These are phyloP conservation scores for Catunica adiposa DNA, from an alignment of 2,329 filamentous ascomycete species.

Conservation along the genomic window DNA sequence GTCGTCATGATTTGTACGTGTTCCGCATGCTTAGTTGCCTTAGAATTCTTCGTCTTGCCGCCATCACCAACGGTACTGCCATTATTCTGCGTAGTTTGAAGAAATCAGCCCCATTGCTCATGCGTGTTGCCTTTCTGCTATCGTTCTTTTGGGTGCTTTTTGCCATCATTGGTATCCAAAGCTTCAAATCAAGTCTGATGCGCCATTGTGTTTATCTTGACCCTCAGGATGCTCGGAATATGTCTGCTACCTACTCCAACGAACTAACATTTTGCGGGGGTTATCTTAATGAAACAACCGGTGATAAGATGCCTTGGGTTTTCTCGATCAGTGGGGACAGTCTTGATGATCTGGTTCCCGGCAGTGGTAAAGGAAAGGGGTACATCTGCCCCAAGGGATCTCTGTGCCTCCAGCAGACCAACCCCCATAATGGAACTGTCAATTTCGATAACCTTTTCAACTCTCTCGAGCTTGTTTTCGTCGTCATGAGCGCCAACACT, in stretches of 20 bases:
- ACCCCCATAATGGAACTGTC: conserved; percentile 70
- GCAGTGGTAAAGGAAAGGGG: conserved; percentile 50
- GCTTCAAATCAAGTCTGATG: conserved; percentile 71
- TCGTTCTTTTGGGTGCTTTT: conserved; percentile 97
- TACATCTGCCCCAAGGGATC: conserved; percentile 77
- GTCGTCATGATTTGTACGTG: conserved; percentile 57
- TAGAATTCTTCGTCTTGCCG: conserved; percentile 77
- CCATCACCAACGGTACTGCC: conserved; percentile 82
- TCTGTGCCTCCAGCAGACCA: conserved; percentile 60
- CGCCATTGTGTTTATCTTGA: conserved; percentile 68
- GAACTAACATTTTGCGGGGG: conserved; percentile 73
- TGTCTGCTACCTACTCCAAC: conserved; percentile 42
- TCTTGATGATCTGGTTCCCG: conserved; percentile 32
- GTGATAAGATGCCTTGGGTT: conserved; percentile 50
- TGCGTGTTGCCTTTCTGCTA: conserved; percentile 87
- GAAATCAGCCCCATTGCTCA: conserved; percentile 76
- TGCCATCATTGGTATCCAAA: conserved; percentile 90
- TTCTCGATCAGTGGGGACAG: conserved; percentile 23
- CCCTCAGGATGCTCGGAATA: conserved; percentile 37
- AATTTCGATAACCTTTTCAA: conserved; percentile 92
- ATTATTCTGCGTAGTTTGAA: conserved; percentile 92
- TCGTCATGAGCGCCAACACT: conserved; percentile 96
- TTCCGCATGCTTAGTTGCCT: conserved; percentile 96
- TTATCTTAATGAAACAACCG: conserved; percentile 46
- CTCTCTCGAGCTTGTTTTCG: conserved; percentile 85